Evolutionary conservation across 2,329 filamentous ascomycete species (phyloP).

Genomic region (Ustilaginoidea virens): DNA sequence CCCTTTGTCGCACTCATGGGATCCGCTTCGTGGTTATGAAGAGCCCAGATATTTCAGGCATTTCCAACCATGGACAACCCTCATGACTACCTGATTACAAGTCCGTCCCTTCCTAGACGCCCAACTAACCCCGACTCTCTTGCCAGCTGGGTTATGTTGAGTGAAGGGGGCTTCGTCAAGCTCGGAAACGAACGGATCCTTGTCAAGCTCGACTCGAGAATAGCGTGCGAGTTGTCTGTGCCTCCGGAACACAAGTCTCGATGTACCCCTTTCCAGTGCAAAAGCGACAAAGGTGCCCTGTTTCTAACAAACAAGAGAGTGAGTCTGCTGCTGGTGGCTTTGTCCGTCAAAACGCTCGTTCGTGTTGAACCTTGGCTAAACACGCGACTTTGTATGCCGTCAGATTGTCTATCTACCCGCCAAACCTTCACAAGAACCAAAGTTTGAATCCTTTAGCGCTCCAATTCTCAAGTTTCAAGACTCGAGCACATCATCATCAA

Average conservation of each 20-base stretch:
- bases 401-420: conserved; percentile 80
- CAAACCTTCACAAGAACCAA: conserved; percentile 41
- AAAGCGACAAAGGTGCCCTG: conserved; percentile 58
- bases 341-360: too few species aligned
- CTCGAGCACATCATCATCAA: conserved; percentile 62
- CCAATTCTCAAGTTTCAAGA: conserved; percentile 81
- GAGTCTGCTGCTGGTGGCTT: too few species aligned
- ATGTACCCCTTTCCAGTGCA: conserved; percentile 48
- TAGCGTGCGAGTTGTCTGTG: conserved; percentile 59
- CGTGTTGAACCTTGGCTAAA: too few species aligned
- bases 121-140: conserved; percentile 36
- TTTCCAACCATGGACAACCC: conserved; percentile 25
- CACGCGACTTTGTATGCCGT: too few species aligned
- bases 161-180: conserved; percentile 63
- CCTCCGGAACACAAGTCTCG: conserved; percentile 47
- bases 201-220: conserved; percentile 65
- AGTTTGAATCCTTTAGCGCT: conserved; percentile 73
- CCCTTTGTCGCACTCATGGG: too few species aligned
- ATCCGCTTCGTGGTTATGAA: too few species aligned
- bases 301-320: conserved; percentile 80
- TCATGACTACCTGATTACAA: conserved; percentile 24
- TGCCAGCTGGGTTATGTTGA: conserved; percentile 80
- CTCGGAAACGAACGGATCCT: conserved; percentile 72
- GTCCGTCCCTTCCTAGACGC: conserved; percentile 17
- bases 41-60: too few species aligned